A percentile compares a stretch with the other conserved stretches of the same genome.
Conservation (phyloP, 2,329 filamentous ascomycete genomes). For the Calonectria multiphialidica region DNA sequence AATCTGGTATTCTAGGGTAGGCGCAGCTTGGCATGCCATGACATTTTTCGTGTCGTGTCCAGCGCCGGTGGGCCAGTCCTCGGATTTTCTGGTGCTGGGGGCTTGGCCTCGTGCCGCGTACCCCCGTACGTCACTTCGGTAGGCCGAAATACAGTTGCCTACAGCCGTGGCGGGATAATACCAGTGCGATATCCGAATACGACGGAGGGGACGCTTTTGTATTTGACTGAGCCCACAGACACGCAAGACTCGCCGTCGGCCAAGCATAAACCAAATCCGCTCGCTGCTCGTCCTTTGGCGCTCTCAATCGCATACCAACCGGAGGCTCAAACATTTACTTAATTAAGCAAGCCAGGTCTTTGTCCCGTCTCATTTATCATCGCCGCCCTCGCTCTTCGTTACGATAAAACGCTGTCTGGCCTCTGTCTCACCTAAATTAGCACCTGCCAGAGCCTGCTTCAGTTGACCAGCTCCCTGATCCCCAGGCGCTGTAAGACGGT, state of each 20-base stretch:
- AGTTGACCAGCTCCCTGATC: conserved; percentile 14
- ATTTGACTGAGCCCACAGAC: conserved; percentile 15
- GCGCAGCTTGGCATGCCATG: conserved; percentile 13
- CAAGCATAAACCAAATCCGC: not conserved
- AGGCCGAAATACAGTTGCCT: conserved; percentile 26
- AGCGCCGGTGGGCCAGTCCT: not conserved
- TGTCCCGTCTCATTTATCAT: conserved; percentile 5
- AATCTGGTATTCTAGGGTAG: conserved; percentile 1
- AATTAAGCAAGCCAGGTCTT: not conserved
- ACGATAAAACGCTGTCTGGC: conserved; percentile 6
- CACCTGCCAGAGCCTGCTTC: conserved; percentile 9
- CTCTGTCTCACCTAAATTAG: conserved; percentile 22
- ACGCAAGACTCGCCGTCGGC: not conserved
- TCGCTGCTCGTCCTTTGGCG: not conserved
- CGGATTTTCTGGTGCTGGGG: conserved; percentile 1
- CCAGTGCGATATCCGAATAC: conserved; percentile 21
- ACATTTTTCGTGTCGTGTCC: conserved; percentile 1
- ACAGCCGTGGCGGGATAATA: conserved; percentile 10
- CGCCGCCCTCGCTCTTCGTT: not conserved
- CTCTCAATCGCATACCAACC: conserved; percentile 1
- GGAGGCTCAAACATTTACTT: conserved; percentile 4
- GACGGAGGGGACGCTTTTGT: conserved; percentile 6
- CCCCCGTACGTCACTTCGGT: conserved; percentile 31
- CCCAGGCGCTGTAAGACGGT: not conserved
- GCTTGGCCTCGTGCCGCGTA: conserved; percentile 33